Base-by-base conservation (phyloP, 2,329 filamentous ascomycete genomes). In the Trichoderma guizhouense region DNA sequence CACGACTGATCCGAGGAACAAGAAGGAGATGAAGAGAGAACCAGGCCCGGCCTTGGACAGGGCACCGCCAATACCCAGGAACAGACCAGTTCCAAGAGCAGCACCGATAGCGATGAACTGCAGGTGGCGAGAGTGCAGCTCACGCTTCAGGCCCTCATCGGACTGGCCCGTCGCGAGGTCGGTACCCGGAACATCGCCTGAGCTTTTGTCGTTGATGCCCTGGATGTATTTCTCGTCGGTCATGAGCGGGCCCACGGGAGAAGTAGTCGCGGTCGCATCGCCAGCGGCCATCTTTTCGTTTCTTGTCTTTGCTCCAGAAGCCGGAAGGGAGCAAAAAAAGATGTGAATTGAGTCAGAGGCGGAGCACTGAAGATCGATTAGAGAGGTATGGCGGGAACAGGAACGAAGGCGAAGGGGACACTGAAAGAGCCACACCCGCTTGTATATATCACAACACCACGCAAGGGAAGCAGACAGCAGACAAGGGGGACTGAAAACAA, bases 21-120 rank as follows among this genome's bases (percentile, higher is more conserved):
- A 78, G 78, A 92, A 93, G 62, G 89, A 90, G 74, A 94, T 86
- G 61, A 94, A 84, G 47, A 89, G 87, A 34, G 90, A 89, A 1
- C 88, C 88, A 11, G 92, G 91, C 0, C 92, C 91, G 11, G 89
- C 86, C 63, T 85, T 88, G 71, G 88, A 84, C 68, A 93, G 84
- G 15, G 90, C 89, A 53, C 82, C 83, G 58, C 91, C 91, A 64
- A 87, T 89, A 66, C 91, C 90, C 39, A 93, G 86, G 80, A 93
- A 93, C 57, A 93, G 85, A 74, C 91, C 91, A 2, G 91, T 93
- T 69, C 91, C 91, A 76, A 93, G 90, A 15, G 91, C 92, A 68
- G 89, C 90, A 36, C 84, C 85, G 28, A 86, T 84, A 73, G 84
- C 84, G 71, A 86, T 85, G 79, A 86, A 86, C 74, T 86, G 84